phyloP scores from a whole-genome alignment of 2,329 filamentous ascomycete species.

The Aureobasidium pullulans region DNA sequence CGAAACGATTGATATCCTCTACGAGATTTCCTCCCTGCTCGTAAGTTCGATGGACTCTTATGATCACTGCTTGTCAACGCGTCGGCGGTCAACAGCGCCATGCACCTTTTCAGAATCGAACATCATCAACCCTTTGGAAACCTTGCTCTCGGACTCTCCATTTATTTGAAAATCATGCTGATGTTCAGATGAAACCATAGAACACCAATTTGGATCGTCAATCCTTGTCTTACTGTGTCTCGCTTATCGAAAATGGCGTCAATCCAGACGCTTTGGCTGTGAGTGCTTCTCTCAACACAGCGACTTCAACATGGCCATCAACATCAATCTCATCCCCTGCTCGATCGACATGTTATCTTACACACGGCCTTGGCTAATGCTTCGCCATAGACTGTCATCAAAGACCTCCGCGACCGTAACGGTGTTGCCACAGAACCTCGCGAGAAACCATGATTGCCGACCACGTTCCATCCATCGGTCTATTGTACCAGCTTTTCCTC shows the following conservation, averaged over 20 bases:
- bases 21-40: constrained; percentile 78
- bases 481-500: not conserved
- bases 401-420: constrained; percentile 30
- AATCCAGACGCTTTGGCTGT: constrained; percentile 93
- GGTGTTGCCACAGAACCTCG: not conserved
- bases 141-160: not conserved
- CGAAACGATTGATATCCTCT: constrained; percentile 67
- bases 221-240: constrained; percentile 89
- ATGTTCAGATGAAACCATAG: constrained; percentile 39
- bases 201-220: constrained; percentile 90
- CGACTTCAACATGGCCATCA: not conserved
- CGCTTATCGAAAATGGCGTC: constrained; percentile 92
- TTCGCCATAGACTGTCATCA: constrained; percentile 36
- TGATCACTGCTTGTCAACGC: not conserved
- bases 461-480: not conserved
- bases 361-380: not conserved
- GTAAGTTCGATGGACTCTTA: constrained; percentile 45
- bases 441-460: not conserved
- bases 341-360: not conserved
- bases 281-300: constrained; percentile 32
- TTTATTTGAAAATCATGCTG: no score
- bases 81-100: not conserved
- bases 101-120: not conserved
- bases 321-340: not conserved
- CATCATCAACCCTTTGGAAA: not conserved